Evolutionary conservation across 805 yeast genomes (phyloP).

Genomic region (Millerozyma acaciae): DNA sequence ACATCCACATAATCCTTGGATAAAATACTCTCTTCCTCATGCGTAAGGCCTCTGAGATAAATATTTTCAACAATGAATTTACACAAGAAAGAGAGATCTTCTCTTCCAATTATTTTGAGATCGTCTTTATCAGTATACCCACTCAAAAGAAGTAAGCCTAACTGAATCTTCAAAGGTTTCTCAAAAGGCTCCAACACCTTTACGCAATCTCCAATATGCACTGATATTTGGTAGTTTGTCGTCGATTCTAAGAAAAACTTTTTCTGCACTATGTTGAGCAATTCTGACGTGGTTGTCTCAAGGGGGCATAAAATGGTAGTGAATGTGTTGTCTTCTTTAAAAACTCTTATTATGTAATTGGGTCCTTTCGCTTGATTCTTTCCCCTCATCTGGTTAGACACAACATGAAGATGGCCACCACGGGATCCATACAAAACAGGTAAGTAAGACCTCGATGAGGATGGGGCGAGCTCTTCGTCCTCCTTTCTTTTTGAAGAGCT

Average conservation of each 20-base stretch:
- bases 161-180: conserved; percentile 73
- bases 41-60: conserved; percentile 54
- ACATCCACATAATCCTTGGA: conserved; percentile 68
- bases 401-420: conserved; percentile 15
- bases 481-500: conserved; percentile 1
- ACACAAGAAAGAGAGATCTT: conserved; percentile 77
- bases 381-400: conserved; percentile 8
- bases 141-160: conserved; percentile 63
- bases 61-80: conserved; percentile 71
- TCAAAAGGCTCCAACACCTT: conserved; percentile 71
- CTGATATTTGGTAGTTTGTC: conserved; percentile 71
- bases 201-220: conserved; percentile 71
- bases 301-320: conserved; percentile 78
- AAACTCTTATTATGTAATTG: conserved; percentile 62
- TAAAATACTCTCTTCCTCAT: conserved; percentile 67
- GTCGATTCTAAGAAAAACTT: conserved; percentile 71
- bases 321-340: conserved; percentile 78
- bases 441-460: conserved; percentile 9
- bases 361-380: conserved; percentile 21
- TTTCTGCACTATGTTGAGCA: conserved; percentile 65
- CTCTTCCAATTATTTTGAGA: conserved; percentile 73
- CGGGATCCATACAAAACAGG: conserved; percentile 35
- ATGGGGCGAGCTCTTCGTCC: neutral
- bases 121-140: conserved; percentile 81
- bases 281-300: conserved; percentile 71